These are phyloP conservation scores for Kuraishia capsulata DNA, from an alignment of 805 yeast species.

Conservation along the genomic window DNA sequence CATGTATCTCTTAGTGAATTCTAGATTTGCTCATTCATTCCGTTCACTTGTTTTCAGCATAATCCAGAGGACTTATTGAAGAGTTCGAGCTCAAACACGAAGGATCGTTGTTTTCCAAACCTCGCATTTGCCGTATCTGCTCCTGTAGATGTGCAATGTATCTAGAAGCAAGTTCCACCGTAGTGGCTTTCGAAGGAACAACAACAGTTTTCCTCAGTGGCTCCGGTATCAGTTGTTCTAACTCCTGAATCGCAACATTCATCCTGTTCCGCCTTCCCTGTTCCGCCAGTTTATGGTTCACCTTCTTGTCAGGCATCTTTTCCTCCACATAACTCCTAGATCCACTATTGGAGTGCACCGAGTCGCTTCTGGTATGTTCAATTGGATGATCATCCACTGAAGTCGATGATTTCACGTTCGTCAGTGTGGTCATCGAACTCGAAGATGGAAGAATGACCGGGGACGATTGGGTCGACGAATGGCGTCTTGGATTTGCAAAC, in stretches of 20 bases:
- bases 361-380: no score
- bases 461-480: constrained; percentile 20
- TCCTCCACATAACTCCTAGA: background rate
- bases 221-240: constrained; percentile 61
- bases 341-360: background rate
- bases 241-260: constrained; percentile 76
- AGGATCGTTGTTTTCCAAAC: background rate
- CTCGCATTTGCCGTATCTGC: constrained; percentile 17
- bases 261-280: constrained; percentile 92
- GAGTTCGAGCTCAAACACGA: constrained; percentile 3
- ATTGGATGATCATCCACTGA: background rate
- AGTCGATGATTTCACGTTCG: background rate
- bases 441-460: constrained; percentile 28
- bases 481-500: constrained; percentile 20
- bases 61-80: constrained; percentile 3
- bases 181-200: constrained; percentile 87
- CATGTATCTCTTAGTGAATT: no score
- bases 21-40: no score
- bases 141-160: constrained; percentile 46
- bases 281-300: constrained; percentile 86
- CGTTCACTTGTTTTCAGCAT: no score
- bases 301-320: constrained; percentile 36
- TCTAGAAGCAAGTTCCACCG: constrained; percentile 79
- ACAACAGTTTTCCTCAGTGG: constrained; percentile 42
- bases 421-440: constrained; percentile 1